Base-by-base conservation (phyloP, 179 eudicot genomes). In the Vitellaria paradoxa region DNA sequence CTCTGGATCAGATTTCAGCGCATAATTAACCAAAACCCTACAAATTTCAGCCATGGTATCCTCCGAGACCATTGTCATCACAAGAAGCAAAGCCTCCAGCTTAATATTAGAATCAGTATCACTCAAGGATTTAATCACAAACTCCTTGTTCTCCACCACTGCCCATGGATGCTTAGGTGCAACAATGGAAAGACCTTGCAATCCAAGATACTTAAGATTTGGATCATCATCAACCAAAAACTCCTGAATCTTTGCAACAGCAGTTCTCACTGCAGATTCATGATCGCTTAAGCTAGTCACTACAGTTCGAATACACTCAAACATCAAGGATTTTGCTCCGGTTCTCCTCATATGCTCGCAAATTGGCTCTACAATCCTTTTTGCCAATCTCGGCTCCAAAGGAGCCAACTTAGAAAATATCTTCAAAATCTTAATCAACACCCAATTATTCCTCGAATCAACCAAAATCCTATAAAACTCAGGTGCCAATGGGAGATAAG, bases 361-460 rank as follows among this genome's bases (percentile, higher is more conserved):
- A 82, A 95, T 85, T 1, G 97, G 97, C 13, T 89, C 97, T 68
- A 93, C 98, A 62, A 95, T 81, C 83, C 89, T 90, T 81, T 88
- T 91, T 45, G 82, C 96, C 86, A 95, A 78, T 87, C 99, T 86
- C 40, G 98, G 96, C 78, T 95, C 99, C 37, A 95, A 74, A 18
- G 86, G 88, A 6, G 89, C 97, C 91, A 95, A 82, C 81, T 87
- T 88, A 6, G 91, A 89, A 71, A 95, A 95, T 18, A 95, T 93
- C 91, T 95, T 95, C 78, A 95, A 76, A 71, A 95, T 97, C 87
- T 95, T 93, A 76, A 95, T 95, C 85, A 95, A 74, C 66, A 93
- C 92, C 99, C 99, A 95, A 80, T 95, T 95, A 76, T 93, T 93
- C 90, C 85, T 91, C 66, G 90, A 89, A 57, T 93, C 96, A 17